Evolutionary conservation across 2,329 filamentous ascomycete genomes (phyloP), one percentile per base, ranked within the genome.

Genomic region (Periconia sp.): DNA sequence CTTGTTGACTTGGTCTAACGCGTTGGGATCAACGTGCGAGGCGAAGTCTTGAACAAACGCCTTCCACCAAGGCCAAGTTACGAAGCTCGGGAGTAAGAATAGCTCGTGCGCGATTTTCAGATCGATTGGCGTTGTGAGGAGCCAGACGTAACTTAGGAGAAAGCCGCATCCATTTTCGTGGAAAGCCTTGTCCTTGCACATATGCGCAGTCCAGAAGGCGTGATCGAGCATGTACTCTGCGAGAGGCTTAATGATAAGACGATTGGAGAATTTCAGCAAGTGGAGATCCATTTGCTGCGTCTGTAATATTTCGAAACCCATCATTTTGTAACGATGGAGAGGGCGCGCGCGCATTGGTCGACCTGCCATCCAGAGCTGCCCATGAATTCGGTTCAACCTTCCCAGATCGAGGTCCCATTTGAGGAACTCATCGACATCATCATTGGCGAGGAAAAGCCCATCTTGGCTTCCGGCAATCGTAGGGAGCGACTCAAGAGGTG

Each of bases 241-340:
- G 11, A 74, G 55, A 1, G 70, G 70, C 49, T 73, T 74, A 31
- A 73, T 27, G 1, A 71, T 51, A 1, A 74, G 31, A 10, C 62
- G 58, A 27, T 64, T 68, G 1, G 63, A 69, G 56, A 68, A 73
- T 17, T 63, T 61, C n/a, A 74, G 64, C 8, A 74, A 52, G 46
- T 74, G 71, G 19, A 74, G 54, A 45, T 74, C 71, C 66, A 70
- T 69, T 47, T 74, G 70, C 53, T 72, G 64, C 1, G 69, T 72
- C 18, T 58, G 58, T 1, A 71, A 42, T 5, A 70, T 47, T 14
- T 70, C 63, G 47, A 68, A 64, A 15, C 67, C 62, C 47, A 70
- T 56, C 71, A 74, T 73, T 40, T 60, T 64, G 59, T 74, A 72
- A 8, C 71, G 64, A 43, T 74, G 71, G 19, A 74, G 56, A 3